Evolutionary conservation across 2,329 filamentous ascomycete species (phyloP), one percentile per base, ranked within the genome.

Genomic region (Colletotrichum simmondsii): DNA sequence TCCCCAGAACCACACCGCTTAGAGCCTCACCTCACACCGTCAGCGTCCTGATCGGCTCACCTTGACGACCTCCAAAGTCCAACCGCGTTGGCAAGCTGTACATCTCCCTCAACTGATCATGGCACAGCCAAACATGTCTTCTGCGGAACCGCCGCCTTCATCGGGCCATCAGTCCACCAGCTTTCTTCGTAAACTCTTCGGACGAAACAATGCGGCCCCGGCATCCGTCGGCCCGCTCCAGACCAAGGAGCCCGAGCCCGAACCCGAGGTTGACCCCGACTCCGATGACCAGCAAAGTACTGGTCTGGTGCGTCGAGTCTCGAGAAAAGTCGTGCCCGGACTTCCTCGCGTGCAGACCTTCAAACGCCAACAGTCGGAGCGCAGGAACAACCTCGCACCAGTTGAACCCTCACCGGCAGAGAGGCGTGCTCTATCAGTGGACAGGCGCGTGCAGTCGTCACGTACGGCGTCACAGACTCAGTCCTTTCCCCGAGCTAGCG

Each of bases 301-400:
- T 26, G 82, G 81, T 56, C 71, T 85, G 59, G 81, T 84, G 26
- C 83, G 84, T 66, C 85, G 86, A 73, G 80, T 83, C 72, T 85
- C 85, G 35, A 83, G 90, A 76, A 91, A 88, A 78, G 94, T 95
- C n/a, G 91, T 95, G 19, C 93, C 95, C 22, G 92, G 93, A 19
- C 84, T 98, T 49, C 94, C 95, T 52, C 90, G 94, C 61, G 87
- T 92, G 5, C 90, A 92, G 77, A 97, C 94, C 0, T 95, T 97
- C 83, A 93, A 92, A 82, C 90, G 95, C 77, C 94, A 96, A 81
- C 90, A 93, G 80, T 96, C 94, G 32, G 95, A 98, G 82, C 89
- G 90, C 75, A 89, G 95, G 76, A 91, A 93, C 77, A 92, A 91
- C 78, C 86, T 97, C 66, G 87, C 92, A 72, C 91, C 93, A 57